Evolutionary conservation across 257 asterid genomes (phyloP), one percentile per base, ranked within the genome.

Genomic region (Fraxinus americana): DNA sequence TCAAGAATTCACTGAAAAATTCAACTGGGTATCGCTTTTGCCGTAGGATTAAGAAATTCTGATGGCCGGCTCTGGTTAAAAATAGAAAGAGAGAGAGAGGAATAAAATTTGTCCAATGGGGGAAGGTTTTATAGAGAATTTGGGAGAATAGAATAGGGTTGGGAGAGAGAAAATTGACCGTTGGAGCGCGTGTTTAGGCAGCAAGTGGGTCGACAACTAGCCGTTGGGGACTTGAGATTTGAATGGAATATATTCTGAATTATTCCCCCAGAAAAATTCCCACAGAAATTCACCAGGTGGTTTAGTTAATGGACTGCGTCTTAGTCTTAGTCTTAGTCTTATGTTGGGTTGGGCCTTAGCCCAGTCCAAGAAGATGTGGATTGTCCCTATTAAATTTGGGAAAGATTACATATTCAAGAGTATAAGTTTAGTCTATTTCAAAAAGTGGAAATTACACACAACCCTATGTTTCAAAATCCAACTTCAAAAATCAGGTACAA

Each of bases 141-240:
- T 14, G 71, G 71, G 38, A 61, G 35, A 63, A 27, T 63, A 17
- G 21, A 41, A 63, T 82, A 70, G 83, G 80, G 82, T 5, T 19
- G 50, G n/a, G 76, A 76, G 77, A 70, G 72, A 72, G 77, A 79
- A 68, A 84, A 79, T 17, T 87, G 94, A 91, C 97, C 98, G 98
- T 93, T 93, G 52, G 88, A 81, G 89, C 80, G 82, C 81, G 57
- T 48, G 74, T 32, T 66, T 48, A 78, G 85, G 67, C 85, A 84
- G 82, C 88, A 78, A 38, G 65, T 54, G 65, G 27, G 65, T 54
- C 27, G 65, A 54, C 12, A 86, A 89, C 84, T 92, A 92, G 97
- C 94, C 97, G 97, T 92, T 92, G 50, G 16, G 4, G 13, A 43
- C 50, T 43, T 43, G 50, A 86, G 81, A 83, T 85, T 86, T 85